These are phyloP conservation scores for Mucor mucedo DNA, from an alignment of 371 early-diverging fungal species.

Conservation along the genomic window DNA sequence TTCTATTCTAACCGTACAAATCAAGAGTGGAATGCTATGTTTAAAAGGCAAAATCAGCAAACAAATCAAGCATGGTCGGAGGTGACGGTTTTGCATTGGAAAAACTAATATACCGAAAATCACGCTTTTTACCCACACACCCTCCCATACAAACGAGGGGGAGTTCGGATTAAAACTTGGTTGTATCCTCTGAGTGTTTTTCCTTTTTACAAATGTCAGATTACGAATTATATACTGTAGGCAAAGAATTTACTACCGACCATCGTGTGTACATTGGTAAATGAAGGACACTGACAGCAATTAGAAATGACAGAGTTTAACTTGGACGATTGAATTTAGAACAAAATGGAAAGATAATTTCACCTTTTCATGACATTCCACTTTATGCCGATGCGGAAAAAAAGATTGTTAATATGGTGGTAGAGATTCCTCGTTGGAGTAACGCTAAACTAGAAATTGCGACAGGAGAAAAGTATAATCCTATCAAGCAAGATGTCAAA, in stretches of 20 bases:
- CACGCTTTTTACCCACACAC: no score
- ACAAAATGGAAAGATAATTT: slow-evolving; percentile 76
- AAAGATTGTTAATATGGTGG: slow-evolving; percentile 93
- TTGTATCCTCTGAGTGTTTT: no score
- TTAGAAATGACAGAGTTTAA: no score
- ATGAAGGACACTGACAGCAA: no score
- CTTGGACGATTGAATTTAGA: slow-evolving; percentile 38
- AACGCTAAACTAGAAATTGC: slow-evolving; percentile 99
- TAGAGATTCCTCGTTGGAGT: slow-evolving; percentile 99
- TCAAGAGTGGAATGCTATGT: no score
- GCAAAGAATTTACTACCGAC: slow-evolving; percentile 79
- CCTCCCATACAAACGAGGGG: no score
- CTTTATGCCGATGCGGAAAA: slow-evolving; percentile 87
- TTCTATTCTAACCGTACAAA: no score
- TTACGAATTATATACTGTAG: slow-evolving; percentile 35
- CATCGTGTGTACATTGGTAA: slow-evolving; percentile 84
- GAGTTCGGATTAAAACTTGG: no score
- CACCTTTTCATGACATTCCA: slow-evolving; percentile 99
- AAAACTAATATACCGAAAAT: no score
- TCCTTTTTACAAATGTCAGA: not conserved
- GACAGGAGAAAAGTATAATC: slow-evolving; percentile 94
- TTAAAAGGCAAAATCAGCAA: no score
- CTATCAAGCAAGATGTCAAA: slow-evolving; percentile 99
- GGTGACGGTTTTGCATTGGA: no score
- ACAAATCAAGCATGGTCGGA: no score